Conservation (phyloP, 2,329 filamentous ascomycete genomes). For the Aspergillus tamarii region DNA sequence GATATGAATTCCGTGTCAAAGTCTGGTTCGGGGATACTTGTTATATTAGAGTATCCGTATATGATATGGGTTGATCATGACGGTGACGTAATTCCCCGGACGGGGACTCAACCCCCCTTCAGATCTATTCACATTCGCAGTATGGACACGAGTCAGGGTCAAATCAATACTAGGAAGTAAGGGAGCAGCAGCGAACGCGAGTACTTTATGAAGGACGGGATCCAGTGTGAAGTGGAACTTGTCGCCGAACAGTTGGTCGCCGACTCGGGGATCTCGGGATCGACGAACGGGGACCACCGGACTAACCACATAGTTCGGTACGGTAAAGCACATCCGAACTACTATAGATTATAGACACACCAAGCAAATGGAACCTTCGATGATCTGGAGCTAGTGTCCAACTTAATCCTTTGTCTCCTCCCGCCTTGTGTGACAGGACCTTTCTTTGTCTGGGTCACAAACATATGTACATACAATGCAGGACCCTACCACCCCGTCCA, state of each 20-base stretch:
- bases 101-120: not conserved
- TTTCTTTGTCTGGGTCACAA: not conserved
- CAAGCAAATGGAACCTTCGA: not conserved
- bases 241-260: slow-evolving; percentile 18
- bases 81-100: not conserved
- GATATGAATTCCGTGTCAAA: not conserved
- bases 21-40: no score
- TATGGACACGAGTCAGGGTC: not conserved
- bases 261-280: slow-evolving; percentile 26
- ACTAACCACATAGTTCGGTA: not conserved
- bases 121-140: not conserved
- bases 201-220: not conserved
- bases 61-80: not conserved
- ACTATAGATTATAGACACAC: not conserved
- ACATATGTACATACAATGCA: slow-evolving; percentile 7
- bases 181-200: not conserved
- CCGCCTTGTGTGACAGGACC: not conserved
- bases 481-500: slow-evolving; percentile 3
- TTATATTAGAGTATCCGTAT: not conserved
- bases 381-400: not conserved
- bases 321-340: not conserved
- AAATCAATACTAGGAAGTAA: not conserved
- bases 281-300: slow-evolving; percentile 13
- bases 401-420: not conserved
- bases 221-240: slow-evolving; percentile 1